A percentile compares a stretch with the other conserved stretches of the same genome.
Evolutionary conservation across 2,329 filamentous ascomycete genomes (phyloP).

Genomic region (Talaromyces sp.): DNA sequence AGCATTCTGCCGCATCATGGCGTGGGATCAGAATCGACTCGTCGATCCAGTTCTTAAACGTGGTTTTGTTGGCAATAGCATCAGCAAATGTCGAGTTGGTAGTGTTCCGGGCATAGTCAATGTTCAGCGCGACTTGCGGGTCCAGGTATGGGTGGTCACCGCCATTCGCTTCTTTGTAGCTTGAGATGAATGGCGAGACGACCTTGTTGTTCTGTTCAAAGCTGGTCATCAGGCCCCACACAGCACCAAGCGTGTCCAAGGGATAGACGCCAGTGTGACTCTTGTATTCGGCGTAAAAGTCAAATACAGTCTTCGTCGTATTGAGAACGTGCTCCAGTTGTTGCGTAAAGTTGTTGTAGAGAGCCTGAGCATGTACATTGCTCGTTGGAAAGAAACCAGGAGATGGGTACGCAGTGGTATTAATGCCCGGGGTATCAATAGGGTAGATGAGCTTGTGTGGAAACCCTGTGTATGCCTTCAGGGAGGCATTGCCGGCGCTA

Average conservation of each 20-base stretch:
- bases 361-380: background rate
- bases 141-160: background rate
- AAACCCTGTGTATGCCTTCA: background rate
- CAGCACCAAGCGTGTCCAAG: background rate
- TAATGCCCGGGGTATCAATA: background rate
- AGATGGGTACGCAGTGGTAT: background rate
- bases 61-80: background rate
- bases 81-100: background rate
- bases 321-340: background rate
- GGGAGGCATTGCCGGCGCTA: constrained; percentile 15
- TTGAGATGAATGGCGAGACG: background rate
- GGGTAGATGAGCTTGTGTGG: background rate
- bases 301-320: background rate
- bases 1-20: background rate
- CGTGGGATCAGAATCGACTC: background rate
- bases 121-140: background rate
- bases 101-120: background rate
- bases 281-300: background rate
- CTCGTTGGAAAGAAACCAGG: background rate
- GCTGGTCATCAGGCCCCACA: background rate
- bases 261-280: background rate
- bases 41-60: background rate
- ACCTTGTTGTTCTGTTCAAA: background rate
- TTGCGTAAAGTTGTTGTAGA: background rate
- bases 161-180: background rate